Conservation (phyloP, 1,284 basidiomycete species). For the Ceratorhiza oryzae-sativae region DNA sequence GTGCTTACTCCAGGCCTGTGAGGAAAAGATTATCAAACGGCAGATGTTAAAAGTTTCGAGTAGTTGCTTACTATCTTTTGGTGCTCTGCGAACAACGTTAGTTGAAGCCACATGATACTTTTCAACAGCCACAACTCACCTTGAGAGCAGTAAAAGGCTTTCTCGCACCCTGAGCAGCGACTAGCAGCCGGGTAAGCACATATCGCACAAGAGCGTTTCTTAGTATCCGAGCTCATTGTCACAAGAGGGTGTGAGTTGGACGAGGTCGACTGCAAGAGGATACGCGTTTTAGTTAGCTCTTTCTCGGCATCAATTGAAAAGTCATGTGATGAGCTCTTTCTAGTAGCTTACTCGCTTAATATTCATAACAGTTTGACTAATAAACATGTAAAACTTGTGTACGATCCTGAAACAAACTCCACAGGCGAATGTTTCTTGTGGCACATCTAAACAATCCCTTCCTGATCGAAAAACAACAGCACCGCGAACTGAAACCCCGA, state of each 20-base stretch:
- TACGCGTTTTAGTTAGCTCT: not conserved
- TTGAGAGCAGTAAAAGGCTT: conserved; percentile 2
- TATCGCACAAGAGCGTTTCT: not conserved
- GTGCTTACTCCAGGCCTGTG: not conserved
- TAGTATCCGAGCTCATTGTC: not conserved
- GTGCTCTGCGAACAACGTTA: not conserved
- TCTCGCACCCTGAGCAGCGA: conserved; percentile 3
- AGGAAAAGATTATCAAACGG: too few relatives aligned
- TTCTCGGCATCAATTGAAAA: not conserved
- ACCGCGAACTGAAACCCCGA: too few relatives aligned
- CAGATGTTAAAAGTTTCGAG: not conserved
- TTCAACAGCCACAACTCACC: not conserved
- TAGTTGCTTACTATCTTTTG: not conserved
- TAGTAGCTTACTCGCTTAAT: too few relatives aligned
- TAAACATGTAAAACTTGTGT: too few relatives aligned
- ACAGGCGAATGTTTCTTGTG: too few relatives aligned
- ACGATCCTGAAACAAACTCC: too few relatives aligned
- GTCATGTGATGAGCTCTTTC: too few relatives aligned
- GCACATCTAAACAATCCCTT: too few relatives aligned
- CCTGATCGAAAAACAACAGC: too few relatives aligned
- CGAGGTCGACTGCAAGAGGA: not conserved
- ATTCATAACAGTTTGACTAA: too few relatives aligned
- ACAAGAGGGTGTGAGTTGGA: not conserved
- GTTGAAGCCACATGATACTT: not conserved
- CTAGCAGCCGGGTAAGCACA: conserved; percentile 1